These are phyloP conservation scores for Gaeumannomyces sp. DNA, from an alignment of 2,329 filamentous ascomycete genomes.

Conservation along the genomic window DNA sequence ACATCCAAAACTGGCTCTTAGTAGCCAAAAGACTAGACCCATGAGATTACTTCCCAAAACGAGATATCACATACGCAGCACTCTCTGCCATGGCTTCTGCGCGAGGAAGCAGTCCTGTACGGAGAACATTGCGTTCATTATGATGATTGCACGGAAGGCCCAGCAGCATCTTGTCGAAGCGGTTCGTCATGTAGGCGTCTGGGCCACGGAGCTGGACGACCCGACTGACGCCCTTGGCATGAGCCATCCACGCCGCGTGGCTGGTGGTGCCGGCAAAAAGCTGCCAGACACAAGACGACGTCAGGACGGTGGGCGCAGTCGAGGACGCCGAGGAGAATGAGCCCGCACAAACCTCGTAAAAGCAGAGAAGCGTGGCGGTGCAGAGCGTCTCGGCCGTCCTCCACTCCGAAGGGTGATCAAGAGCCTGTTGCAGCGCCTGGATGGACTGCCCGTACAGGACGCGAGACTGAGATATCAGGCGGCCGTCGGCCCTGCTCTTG, in stretches of 20 bases:
- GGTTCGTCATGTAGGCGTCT: conserved; percentile 24
- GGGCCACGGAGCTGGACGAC: conserved; percentile 34
- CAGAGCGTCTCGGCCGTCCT: conserved; percentile 34
- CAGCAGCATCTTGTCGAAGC: conserved; percentile 31
- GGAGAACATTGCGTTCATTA: conserved; percentile 33
- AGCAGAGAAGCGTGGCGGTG: conserved; percentile 33
- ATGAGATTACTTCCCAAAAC: conserved; percentile 4
- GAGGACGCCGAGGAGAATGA: not conserved
- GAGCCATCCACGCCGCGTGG: conserved; percentile 31
- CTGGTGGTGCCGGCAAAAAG: conserved; percentile 35
- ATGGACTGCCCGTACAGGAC: conserved; percentile 32
- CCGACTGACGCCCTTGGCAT: conserved; percentile 31
- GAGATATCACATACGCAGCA: conserved; percentile 18
- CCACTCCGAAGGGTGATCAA: conserved; percentile 32
- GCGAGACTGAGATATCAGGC: conserved; percentile 23
- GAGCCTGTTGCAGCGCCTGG: conserved; percentile 26
- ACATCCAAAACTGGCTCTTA: not conserved
- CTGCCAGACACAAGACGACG: conserved; percentile 16
- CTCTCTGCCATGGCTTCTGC: conserved; percentile 28
- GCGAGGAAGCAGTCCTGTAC: conserved; percentile 30
- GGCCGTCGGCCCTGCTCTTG: conserved; percentile 25
- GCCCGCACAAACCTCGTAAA: conserved; percentile 29
- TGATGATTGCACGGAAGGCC: conserved; percentile 31
- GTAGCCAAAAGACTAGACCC: too few species aligned
- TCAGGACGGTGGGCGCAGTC: not conserved